Conservation (phyloP, 345 rosid genomes). For the Populus nigra region DNA sequence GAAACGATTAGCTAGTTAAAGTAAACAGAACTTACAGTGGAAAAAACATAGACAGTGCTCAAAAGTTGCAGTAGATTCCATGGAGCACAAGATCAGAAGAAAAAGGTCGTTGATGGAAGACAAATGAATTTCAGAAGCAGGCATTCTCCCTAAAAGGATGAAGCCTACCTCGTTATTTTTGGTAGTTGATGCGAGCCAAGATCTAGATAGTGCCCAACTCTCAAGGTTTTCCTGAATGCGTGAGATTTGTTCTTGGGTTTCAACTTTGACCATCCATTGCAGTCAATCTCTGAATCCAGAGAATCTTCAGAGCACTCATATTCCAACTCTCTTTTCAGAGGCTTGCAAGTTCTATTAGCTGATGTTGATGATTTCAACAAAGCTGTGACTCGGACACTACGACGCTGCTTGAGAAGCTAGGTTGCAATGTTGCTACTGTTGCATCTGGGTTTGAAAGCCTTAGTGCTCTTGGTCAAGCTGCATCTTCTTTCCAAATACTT, state of each 20-base stretch:
- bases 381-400: slow-evolving; percentile 54
- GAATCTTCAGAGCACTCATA: slow-evolving; percentile 53
- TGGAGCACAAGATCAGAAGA: background rate
- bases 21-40: background rate
- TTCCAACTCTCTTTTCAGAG: slow-evolving; percentile 60
- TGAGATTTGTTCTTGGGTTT: slow-evolving; percentile 71
- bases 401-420: slow-evolving; percentile 68
- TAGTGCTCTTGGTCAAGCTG: slow-evolving; percentile 39
- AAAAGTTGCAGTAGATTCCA: background rate
- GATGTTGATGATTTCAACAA: slow-evolving; percentile 68
- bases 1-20: background rate
- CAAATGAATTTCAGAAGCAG: background rate
- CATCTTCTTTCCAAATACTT: slow-evolving; percentile 50
- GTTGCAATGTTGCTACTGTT: slow-evolving; percentile 67
- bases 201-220: slow-evolving; percentile 61
- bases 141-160: background rate
- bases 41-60: background rate
- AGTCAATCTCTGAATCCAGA: slow-evolving; percentile 41
- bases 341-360: slow-evolving; percentile 66
- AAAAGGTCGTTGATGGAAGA: background rate
- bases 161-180: background rate
- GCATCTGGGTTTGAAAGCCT: slow-evolving; percentile 79
- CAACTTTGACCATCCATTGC: slow-evolving; percentile 48
- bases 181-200: slow-evolving; percentile 82
- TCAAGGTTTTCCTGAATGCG: slow-evolving; percentile 59